phyloP scores from a whole-genome alignment of 2,329 filamentous ascomycete species.

The Leptographium procerum region DNA sequence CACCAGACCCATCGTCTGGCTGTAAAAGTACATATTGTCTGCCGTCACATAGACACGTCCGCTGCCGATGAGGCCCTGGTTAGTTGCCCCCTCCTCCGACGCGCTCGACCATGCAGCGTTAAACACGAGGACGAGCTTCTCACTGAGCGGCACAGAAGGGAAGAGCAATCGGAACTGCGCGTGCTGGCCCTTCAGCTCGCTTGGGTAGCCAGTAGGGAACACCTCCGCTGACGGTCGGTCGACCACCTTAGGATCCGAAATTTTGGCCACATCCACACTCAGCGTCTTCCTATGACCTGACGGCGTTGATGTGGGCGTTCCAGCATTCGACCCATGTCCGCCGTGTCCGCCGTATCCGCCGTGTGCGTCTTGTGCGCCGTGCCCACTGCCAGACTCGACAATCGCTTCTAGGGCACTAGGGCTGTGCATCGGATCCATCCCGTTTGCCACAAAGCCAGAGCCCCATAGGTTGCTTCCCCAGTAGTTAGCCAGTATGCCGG shows the following conservation, averaged over 20 bases:
- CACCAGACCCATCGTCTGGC: conserved; percentile 83
- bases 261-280: conserved; percentile 28
- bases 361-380: not conserved
- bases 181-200: conserved; percentile 74
- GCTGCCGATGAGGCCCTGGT: conserved; percentile 46
- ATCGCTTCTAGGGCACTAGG: conserved; percentile 1
- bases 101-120: conserved; percentile 69
- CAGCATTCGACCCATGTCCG: not conserved
- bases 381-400: conserved; percentile 17
- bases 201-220: conserved; percentile 68
- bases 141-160: conserved; percentile 62
- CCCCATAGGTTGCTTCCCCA: conserved; percentile 84
- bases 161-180: conserved; percentile 90
- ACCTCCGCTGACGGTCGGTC: conserved; percentile 36
- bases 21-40: conserved; percentile 89
- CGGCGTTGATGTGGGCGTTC: not conserved
- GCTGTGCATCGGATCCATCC: conserved; percentile 9
- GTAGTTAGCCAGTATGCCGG: conserved; percentile 80
- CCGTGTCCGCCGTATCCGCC: not conserved
- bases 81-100: conserved; percentile 29
- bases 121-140: conserved; percentile 85
- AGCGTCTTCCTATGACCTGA: conserved; percentile 30
- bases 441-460: conserved; percentile 13
- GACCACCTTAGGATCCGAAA: conserved; percentile 14
- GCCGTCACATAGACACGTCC: conserved; percentile 80